Base-by-base conservation (phyloP, 345 rosid species). In the Lumnitzera racemosa region DNA sequence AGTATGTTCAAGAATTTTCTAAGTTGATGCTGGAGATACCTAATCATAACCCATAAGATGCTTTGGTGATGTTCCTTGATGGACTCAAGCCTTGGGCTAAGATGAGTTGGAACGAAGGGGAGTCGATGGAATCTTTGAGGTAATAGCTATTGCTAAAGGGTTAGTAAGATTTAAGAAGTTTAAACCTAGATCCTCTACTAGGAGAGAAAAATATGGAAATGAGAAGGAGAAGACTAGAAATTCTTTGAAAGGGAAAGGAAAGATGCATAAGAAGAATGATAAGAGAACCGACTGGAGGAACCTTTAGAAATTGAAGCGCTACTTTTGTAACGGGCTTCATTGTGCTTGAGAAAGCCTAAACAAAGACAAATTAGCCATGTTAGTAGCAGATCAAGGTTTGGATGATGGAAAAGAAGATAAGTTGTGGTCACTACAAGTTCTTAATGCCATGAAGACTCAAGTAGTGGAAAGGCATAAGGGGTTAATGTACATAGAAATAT, bases 1-100 rank as follows among this genome's bases (percentile, higher is more conserved):
- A 65, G 20, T 65, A 65, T 2, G 50, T 57, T 5, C 36, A 24
- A 51, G 57, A 49, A 27, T 56, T 64, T 61, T 8, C 47, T 2
- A 47, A 64, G 23, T 13, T 50, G 20, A 25, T 25, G 16, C 36
- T 56, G 3, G 24, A 55, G 24, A 48, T 31, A 23, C 27, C 53
- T 2, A n/a, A 54, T 25, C 2, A 27, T 3, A 41, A 17, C 31
- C 31, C 47, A 11, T 16, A 36, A 15, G 29, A 64, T 16, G 58
- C 20, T 0, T 29, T 48, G 31, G 48, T 55, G 2, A 15, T n/a
- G 12, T 64, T 64, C 61, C 6, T 16, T 15, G 51, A n/a, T 16
- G 60, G 53, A 4, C 16, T 31, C 24, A 27, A 55, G 50, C 49
- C 41, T 0, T 48, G 55, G 49, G 67, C 60, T 8, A 48, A 46